Evolutionary conservation across 768 basidiomycete genomes (phyloP), one percentile per base, ranked within the genome.

Genomic region (Leccinum truebloodii): DNA sequence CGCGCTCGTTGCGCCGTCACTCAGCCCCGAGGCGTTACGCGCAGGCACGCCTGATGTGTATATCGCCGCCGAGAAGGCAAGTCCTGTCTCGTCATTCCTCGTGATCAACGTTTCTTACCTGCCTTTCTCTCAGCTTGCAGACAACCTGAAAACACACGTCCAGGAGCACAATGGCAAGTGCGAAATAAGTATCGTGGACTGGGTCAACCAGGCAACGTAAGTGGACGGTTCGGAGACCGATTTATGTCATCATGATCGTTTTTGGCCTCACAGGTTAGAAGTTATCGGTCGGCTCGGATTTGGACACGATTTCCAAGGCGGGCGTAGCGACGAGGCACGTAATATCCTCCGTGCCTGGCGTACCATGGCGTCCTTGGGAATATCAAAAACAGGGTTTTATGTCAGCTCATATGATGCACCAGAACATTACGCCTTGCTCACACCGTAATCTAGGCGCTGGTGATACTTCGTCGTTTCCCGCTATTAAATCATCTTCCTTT

Each of bases 231-330:
- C 13, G 32, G 4, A n/a, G 5, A 51, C 6, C 12, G 4, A 52
- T 41, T 13, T 6, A 14, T 13, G 26, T 60, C 51, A n/a, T 20
- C 18, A 20, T 35, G 30, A 44, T 4, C 18, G 8, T 46, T 35
- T 4, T 58, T 20, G 44, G 20, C 44, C 8, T 37, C 7, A 6
- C 41, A 60, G 59, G 6, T 24, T 60, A 3, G 50, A 60, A 8
- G 55, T 26, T 4, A 60, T 60, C n/a, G 55, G 59, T 18, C 55
- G 55, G 9, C 55, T 58, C n/a, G 59, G 50, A 1, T 60, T 60
- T 51, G 59, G 59, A 28, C 56, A 60, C 26, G 55, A 60, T 26
- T 60, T 60, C 30, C 39, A 60, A 30, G 59, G 50, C 4, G 59
- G 51, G 3, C 59, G 41, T 20, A 60, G 59, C 8, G 24, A 52